A percentile compares a stretch with the other conserved stretches of the same genome.
phyloP scores from a whole-genome alignment of 129 eudicot genomes.

The Centrapalus pauciflorus region DNA sequence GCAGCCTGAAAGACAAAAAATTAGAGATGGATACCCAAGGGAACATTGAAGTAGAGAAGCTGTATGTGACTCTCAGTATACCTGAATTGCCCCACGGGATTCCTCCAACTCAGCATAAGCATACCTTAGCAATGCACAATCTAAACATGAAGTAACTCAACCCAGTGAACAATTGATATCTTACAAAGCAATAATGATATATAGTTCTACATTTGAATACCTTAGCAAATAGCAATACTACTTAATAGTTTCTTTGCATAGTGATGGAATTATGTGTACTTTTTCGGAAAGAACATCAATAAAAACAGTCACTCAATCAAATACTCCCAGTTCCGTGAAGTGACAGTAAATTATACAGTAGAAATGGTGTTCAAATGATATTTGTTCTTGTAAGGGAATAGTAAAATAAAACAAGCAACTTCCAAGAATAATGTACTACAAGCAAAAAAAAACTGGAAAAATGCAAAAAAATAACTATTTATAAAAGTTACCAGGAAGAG shows the following conservation, averaged over 20 bases:
- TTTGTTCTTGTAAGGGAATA: background rate
- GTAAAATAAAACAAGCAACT: background rate
- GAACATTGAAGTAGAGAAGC: constrained; percentile 4
- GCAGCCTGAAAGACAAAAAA: constrained; percentile 58
- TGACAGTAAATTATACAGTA: background rate
- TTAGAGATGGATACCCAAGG: background rate
- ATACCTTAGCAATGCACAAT: constrained; percentile 80
- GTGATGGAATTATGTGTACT: too few relatives aligned
- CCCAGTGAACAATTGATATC: background rate
- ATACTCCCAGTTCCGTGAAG: background rate
- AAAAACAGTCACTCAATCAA: background rate
- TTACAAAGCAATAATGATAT: constrained; percentile 9
- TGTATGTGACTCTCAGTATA: constrained; percentile 7
- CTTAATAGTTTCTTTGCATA: background rate
- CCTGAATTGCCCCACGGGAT: constrained; percentile 95
- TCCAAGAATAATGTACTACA: background rate
- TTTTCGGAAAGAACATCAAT: background rate
- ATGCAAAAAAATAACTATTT: background rate
- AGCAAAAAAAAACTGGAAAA: background rate
- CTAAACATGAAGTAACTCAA: constrained; percentile 32
- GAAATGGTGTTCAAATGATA: background rate
- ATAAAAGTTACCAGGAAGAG: constrained; percentile 79
- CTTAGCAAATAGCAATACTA: background rate
- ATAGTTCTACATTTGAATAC: background rate
- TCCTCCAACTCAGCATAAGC: constrained; percentile 99